Evolutionary conservation across 2,329 filamentous ascomycete genomes (phyloP).

Genomic region (Phialophora verrucosa): DNA sequence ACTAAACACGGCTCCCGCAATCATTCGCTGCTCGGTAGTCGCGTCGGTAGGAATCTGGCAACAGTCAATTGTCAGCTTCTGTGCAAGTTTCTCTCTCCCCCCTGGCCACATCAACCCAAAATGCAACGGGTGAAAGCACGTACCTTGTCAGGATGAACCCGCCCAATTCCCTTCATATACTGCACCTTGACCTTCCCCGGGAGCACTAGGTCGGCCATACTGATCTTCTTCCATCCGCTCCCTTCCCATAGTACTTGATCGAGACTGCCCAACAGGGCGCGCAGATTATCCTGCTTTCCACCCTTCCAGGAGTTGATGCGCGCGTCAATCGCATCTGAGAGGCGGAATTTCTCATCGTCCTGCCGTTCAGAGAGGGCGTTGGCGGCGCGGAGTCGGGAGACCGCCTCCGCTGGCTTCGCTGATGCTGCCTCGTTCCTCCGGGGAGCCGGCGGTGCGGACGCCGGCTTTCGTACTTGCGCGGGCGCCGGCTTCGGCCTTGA

Average conservation of each 20-base stretch:
- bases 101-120: background rate
- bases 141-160: conserved; percentile 99
- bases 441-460: conserved; percentile 43
- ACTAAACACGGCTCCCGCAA: conserved; percentile 68
- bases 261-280: conserved; percentile 83
- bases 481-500: conserved; percentile 42
- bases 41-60: conserved; percentile 65
- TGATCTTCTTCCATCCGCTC: conserved; percentile 95
- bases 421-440: conserved; percentile 32
- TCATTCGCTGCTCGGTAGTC: conserved; percentile 71
- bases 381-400: conserved; percentile 78
- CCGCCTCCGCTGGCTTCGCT: conserved; percentile 66
- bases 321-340: conserved; percentile 84
- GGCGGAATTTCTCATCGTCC: conserved; percentile 90
- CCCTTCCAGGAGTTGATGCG: conserved; percentile 80
- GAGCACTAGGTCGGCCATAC: conserved; percentile 89
- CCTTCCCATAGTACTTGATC: conserved; percentile 90
- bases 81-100: background rate
- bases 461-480: conserved; percentile 67
- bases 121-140: conserved; percentile 15
- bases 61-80: background rate
- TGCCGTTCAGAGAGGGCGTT: conserved; percentile 84
- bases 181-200: conserved; percentile 94
- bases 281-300: conserved; percentile 89
- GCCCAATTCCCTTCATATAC: conserved; percentile 99